Evolutionary conservation across 495 filamentous ascomycete species (phyloP), one percentile per base, ranked within the genome.

Genomic region (Margaritispora aquatica): DNA sequence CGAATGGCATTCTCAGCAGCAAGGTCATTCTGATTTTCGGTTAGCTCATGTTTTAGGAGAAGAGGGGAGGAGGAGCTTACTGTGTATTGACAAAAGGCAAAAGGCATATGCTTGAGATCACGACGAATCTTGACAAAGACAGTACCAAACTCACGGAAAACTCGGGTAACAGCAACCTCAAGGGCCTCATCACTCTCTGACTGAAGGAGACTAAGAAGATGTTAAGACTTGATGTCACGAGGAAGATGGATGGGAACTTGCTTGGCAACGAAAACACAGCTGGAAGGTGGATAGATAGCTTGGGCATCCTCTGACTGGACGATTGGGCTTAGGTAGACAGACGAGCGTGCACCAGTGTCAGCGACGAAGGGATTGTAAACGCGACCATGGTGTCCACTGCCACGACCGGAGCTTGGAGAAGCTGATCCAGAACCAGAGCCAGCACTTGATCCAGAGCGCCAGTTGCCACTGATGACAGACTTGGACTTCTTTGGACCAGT

Each of bases 251-350:
- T 19, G 36, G 9, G 59, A 20, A 77, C 79, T 72, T 74, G 85
- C 84, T 87, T 87, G 10, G 84, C 84, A 47, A 86, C 81, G 59
- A 87, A 86, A 17, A 86, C 74, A 61, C 84, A 85, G 58, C 79
- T 76, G 27, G 71, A 74, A 2, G 81, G 71, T 7, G 77, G 77
- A 50, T 80, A 82, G 49, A 80, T 66, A 5, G 70, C 71, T 61
- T 86, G 84, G n/a, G 81, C 77, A 57, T 84, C 83, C n/a, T 77
- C 70, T 54, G 70, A 66, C 8, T 68, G 66, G 52, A 72, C 29
- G 27, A 54, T 13, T 15, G 50, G 7, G 24, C 44, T 50, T 3
- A 50, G 2, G 7, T 23, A 21, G 15, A n/a, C n/a, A n/a, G n/a
- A n/a, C n/a, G n/a, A n/a, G n/a, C n/a, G n/a, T n/a, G n/a, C n/a